Percentiles rank a stretch among this genome's conserved stretches.
phyloP scores from a whole-genome alignment of 2,329 filamentous ascomycete species.

The Nothophoma quercina region DNA sequence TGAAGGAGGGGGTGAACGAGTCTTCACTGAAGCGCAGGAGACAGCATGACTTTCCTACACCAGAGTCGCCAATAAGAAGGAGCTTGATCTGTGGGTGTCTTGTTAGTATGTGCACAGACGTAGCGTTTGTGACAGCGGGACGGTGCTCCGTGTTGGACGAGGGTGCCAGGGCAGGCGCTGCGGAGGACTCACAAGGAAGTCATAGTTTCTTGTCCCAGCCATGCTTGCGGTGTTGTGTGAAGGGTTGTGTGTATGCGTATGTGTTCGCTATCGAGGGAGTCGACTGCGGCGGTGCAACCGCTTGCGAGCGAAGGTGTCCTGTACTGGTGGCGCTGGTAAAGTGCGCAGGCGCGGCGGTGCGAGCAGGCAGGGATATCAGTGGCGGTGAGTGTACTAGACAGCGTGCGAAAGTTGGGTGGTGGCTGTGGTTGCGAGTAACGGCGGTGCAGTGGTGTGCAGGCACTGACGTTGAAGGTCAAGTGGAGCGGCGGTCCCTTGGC shows the following conservation, averaged over 20 bases:
- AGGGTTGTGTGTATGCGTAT: conserved; percentile 10
- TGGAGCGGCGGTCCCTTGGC: neutral
- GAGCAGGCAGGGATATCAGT: neutral
- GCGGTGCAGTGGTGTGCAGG: conserved; percentile 12
- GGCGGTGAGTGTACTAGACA: conserved; percentile 1
- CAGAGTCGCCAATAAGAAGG: conserved; percentile 93
- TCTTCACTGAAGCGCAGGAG: conserved; percentile 96
- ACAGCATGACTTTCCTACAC: conserved; percentile 97
- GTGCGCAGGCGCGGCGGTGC: conserved; percentile 2
- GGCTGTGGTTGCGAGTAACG: conserved; percentile 8
- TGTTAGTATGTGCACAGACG: conserved; percentile 14
- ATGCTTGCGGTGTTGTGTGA: conserved; percentile 59
- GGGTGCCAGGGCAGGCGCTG: conserved; percentile 7
- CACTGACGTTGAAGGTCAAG: conserved; percentile 8
- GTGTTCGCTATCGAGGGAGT: conserved; percentile 24
- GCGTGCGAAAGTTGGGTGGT: neutral
- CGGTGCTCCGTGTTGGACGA: conserved; percentile 10
- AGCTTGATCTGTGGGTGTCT: conserved; percentile 79
- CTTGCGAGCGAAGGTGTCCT: conserved; percentile 24
- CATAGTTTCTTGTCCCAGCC: conserved; percentile 98
- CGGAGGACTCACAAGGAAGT: conserved; percentile 81
- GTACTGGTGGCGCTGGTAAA: conserved; percentile 6
- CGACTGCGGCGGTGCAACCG: conserved; percentile 37
- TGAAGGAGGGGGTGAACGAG: conserved; percentile 96
- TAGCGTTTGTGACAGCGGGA: conserved; percentile 7